Conservation (phyloP, 2,329 filamentous ascomycete species). For the Volutella citrinella region DNA sequence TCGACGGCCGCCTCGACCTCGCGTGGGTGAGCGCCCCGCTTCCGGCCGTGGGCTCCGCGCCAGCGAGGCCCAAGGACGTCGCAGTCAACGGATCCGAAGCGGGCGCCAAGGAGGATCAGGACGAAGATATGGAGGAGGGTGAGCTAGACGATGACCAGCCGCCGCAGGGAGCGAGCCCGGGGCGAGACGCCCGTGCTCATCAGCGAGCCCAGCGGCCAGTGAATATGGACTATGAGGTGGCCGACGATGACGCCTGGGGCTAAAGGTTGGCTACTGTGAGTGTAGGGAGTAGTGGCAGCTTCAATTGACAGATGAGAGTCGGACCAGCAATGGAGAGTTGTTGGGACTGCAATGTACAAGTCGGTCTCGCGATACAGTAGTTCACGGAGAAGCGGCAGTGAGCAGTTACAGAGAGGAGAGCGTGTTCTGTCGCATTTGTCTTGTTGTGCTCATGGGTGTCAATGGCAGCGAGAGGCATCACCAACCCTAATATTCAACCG, state of each 20-base stretch:
- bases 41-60: constrained; percentile 17
- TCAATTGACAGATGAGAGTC: no score
- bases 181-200: constrained; percentile 2
- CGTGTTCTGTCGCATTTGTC: no score
- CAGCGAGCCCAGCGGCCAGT: constrained; percentile 31
- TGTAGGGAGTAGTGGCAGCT: no score
- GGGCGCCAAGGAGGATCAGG: constrained; percentile 10
- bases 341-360: no score
- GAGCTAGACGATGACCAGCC: constrained; percentile 12
- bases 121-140: constrained; percentile 25
- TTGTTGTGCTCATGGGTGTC: no score
- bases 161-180: constrained; percentile 9
- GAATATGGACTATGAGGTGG: constrained; percentile 54
- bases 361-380: no score
- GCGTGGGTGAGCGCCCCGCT: constrained; percentile 52
- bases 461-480: no score
- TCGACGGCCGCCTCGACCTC: constrained; percentile 62
- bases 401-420: no score
- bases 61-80: constrained; percentile 9
- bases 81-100: constrained; percentile 6
- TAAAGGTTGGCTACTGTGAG: no score
- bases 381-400: no score
- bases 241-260: constrained; percentile 49
- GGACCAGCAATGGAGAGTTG: no score
- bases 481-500: no score